Evolutionary conservation across 2,329 filamentous ascomycete species (phyloP).

Genomic region (Podosphaera xanthii): DNA sequence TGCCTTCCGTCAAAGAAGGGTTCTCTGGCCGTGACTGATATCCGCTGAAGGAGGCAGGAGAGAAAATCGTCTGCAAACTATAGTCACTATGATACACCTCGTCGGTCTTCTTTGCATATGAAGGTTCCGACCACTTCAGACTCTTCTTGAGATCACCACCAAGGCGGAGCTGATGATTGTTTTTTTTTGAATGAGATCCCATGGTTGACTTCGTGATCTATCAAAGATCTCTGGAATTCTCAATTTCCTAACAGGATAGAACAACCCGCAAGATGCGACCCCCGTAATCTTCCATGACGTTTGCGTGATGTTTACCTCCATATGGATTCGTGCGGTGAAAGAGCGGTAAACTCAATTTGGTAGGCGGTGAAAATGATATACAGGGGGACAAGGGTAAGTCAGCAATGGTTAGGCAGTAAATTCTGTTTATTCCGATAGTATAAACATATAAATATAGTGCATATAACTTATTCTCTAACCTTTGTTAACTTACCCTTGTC

Average conservation of each 20-base stretch:
- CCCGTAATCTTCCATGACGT: not conserved
- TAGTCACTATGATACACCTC: not conserved
- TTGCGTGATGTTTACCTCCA: not conserved
- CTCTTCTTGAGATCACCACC: not conserved
- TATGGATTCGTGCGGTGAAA: not conserved
- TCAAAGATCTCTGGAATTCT: not conserved
- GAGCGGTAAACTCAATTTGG: not conserved
- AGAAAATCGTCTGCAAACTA: not conserved
- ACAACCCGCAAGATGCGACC: not conserved
- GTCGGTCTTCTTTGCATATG: not conserved
- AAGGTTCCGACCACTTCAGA: not conserved
- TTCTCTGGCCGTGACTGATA: constrained; percentile 8
- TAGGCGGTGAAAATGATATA: too few relatives aligned
- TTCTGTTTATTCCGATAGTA: too few relatives aligned
- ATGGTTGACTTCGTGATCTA: not conserved
- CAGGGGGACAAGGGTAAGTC: too few relatives aligned
- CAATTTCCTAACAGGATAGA: not conserved
- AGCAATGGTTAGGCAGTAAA: too few relatives aligned
- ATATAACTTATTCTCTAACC: too few relatives aligned
- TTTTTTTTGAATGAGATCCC: not conserved
- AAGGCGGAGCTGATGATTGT: not conserved
- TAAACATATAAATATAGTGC: too few relatives aligned
- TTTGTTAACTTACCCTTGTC: too few relatives aligned
- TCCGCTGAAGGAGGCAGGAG: not conserved
- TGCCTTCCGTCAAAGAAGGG: constrained; percentile 15